These are phyloP conservation scores for Blastocladiella britannica DNA, from an alignment of 192 early-diverging fungal species.

Conservation along the genomic window DNA sequence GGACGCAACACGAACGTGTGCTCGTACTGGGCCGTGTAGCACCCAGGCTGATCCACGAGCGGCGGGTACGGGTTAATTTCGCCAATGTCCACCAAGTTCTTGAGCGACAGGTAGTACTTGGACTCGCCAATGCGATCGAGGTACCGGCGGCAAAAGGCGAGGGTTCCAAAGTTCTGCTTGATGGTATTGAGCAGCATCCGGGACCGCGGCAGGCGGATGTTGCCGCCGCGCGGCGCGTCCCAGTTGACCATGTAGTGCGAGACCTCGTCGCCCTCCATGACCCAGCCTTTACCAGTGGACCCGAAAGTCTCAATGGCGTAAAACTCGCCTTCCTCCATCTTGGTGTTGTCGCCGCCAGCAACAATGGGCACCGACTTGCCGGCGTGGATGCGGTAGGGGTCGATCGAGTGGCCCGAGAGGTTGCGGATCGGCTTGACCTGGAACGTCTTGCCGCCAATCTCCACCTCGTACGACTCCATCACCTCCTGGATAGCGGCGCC, in stretches of 20 bases:
- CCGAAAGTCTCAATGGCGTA: conserved; percentile 98
- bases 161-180: conserved; percentile 74
- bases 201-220: conserved; percentile 38
- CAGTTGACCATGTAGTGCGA: conserved; percentile 64
- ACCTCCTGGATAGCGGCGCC: conserved; percentile 90
- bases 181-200: conserved; percentile 60
- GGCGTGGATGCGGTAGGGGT: conserved; percentile 72
- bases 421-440: conserved; percentile 89
- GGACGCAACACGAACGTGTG: conserved; percentile 83
- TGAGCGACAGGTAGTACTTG: conserved; percentile 70
- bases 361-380: conserved; percentile 94
- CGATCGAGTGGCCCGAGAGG: conserved; percentile 89
- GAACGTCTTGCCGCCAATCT: conserved; percentile 76
- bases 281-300: conserved; percentile 66
- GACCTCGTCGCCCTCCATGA: conserved; percentile 73
- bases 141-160: conserved; percentile 89
- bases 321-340: conserved; percentile 90
- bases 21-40: conserved; percentile 90
- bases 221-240: conserved; percentile 24
- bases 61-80: conserved; percentile 76
- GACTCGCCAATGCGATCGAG: conserved; percentile 81
- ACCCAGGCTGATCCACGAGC: conserved; percentile 59
- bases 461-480: conserved; percentile 97
- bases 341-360: conserved; percentile 60
- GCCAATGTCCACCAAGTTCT: conserved; percentile 61